Conservation (phyloP, 805 yeast genomes). For the Wickerhamomyces strasburgensis region DNA sequence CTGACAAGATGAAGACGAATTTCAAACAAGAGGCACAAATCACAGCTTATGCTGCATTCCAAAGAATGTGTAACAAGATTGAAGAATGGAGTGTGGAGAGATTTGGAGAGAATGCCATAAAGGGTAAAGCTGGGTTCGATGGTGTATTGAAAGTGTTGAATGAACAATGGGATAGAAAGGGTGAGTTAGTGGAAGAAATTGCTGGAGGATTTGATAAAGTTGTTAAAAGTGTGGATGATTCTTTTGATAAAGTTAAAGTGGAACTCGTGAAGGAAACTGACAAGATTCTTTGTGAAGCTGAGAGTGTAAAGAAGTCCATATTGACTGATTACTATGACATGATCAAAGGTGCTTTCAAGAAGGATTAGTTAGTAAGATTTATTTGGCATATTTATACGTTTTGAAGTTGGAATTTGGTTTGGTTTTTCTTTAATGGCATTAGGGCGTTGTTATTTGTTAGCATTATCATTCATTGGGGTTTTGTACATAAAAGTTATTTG, state of each 20-base stretch:
- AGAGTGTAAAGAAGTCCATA: constrained; percentile 19
- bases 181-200: constrained; percentile 25
- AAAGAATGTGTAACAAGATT: constrained; percentile 67
- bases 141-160: constrained; percentile 55
- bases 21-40: constrained; percentile 85
- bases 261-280: constrained; percentile 28
- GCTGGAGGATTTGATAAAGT: constrained; percentile 23
- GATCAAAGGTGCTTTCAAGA: constrained; percentile 22
- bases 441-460: too few species aligned
- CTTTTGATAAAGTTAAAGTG: constrained; percentile 34
- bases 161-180: constrained; percentile 30
- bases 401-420: neutral
- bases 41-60: constrained; percentile 73
- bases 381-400: too few species aligned
- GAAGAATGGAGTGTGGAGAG: constrained; percentile 92
- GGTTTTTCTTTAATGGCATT: too few species aligned
- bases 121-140: constrained; percentile 84
- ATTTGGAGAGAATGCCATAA: constrained; percentile 79
- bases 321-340: constrained; percentile 19
- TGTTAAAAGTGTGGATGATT: constrained; percentile 28
- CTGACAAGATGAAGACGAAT: constrained; percentile 48
- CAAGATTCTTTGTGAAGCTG: constrained; percentile 24
- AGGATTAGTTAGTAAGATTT: too few species aligned
- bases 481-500: too few species aligned
- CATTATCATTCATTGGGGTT: too few species aligned